Base-by-base conservation (phyloP, 2,329 filamentous ascomycete genomes). In the Xylariaceae sp. region DNA sequence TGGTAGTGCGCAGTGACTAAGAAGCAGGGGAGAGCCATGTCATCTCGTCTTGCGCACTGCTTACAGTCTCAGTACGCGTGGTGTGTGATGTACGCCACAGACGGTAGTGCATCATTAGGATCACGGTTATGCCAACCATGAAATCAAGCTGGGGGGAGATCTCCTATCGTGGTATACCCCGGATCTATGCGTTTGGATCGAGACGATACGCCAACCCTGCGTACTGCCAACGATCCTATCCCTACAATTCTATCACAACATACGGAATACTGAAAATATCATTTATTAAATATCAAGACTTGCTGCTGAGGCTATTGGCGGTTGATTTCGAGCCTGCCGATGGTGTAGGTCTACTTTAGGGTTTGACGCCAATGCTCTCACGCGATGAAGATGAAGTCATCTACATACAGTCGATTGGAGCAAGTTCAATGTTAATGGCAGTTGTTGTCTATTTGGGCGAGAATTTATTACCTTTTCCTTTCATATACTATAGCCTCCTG, bases 331-430 rank as follows among this genome's bases (percentile, higher is more conserved):
- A 42, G 37, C 3, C 37, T 3, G 8, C 11, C 11, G 9, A 8
- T 42, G 37, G 37, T 42, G 37, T 9, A 42, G 11, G 37, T 1
- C 17, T 39, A 23, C 55, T 49, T 42, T 15, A 61, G 61, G 30
- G 54, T 64, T 63, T 52, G 35, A 35, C 34, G 57, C 57, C 45
- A 15, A 54, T 61, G 48, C 18, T 49, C 8, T 17, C 35, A 48
- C 67, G 60, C 9, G 55, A 52, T 51, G 54, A 59, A 60, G 45
- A 66, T 70, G 69, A 69, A 70, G 67, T 71, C 69, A 70, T 66
- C 47, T 58, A 54, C 37, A 11, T 48, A 54, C 53, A 59, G 34
- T 52, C 37, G 30, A 15, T 6, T 34, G 15, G 15, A 49, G 15
- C 3, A 49, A 15, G 45, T 10, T 30, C 23, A 30, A 30, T 30